A percentile compares a stretch with the other conserved stretches of the same genome.
Conservation (phyloP, 2,329 filamentous ascomycete species). For the Verticillium tricorpus region DNA sequence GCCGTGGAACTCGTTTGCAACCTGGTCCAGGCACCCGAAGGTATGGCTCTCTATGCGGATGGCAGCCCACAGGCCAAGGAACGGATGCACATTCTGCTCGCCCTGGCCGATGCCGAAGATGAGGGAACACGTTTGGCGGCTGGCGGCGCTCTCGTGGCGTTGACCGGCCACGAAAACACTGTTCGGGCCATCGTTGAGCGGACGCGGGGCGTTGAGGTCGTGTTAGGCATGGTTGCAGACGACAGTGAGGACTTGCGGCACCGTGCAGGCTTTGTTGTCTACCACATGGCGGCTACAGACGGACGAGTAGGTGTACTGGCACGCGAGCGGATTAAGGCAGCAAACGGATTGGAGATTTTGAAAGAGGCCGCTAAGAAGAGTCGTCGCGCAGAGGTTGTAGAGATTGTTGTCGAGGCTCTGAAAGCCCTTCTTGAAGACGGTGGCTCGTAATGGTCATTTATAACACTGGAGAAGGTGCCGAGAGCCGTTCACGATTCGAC, state of each 20-base stretch:
- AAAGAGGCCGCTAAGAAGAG: slow-evolving; percentile 67
- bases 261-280: slow-evolving; percentile 70
- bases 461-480: background rate
- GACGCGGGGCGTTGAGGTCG: slow-evolving; percentile 66
- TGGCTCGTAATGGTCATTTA: background rate
- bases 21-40: slow-evolving; percentile 65
- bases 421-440: slow-evolving; percentile 56
- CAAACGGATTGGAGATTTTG: slow-evolving; percentile 62
- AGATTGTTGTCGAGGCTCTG: slow-evolving; percentile 66
- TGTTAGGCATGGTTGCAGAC: slow-evolving; percentile 78
- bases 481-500: background rate
- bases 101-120: slow-evolving; percentile 83
- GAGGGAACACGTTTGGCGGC: slow-evolving; percentile 74
- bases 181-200: slow-evolving; percentile 66
- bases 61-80: slow-evolving; percentile 63
- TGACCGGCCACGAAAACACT: slow-evolving; percentile 74
- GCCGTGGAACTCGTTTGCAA: slow-evolving; percentile 90
- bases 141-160: slow-evolving; percentile 79
- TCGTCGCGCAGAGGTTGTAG: slow-evolving; percentile 64
- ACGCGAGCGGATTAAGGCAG: slow-evolving; percentile 54
- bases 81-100: slow-evolving; percentile 77
- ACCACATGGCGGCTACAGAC: slow-evolving; percentile 66
- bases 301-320: slow-evolving; percentile 61
- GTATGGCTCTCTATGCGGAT: slow-evolving; percentile 65
- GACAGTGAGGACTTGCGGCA: slow-evolving; percentile 64